These are phyloP conservation scores for Calonectria crousiana DNA, from an alignment of 2,329 filamentous ascomycete species.

Conservation along the genomic window DNA sequence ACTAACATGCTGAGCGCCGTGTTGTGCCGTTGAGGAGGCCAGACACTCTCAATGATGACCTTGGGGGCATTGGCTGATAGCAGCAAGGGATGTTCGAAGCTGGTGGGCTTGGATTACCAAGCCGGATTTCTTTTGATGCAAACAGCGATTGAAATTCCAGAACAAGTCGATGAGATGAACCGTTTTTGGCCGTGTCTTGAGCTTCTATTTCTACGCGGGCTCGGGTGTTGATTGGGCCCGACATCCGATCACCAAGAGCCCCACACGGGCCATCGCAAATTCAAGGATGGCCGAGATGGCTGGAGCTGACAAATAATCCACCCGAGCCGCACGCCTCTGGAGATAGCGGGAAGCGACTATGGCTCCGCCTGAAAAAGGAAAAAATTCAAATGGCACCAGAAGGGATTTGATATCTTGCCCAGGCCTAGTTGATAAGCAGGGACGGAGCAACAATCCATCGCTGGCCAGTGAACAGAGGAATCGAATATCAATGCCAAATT, in stretches of 20 bases:
- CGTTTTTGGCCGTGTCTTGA: background rate
- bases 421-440: background rate
- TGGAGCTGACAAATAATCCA: conserved; percentile 14
- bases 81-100: background rate
- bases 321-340: background rate
- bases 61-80: conserved; percentile 20
- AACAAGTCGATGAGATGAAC: background rate
- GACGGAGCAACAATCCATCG: background rate
- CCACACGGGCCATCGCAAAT: background rate
- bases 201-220: background rate
- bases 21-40: conserved; percentile 17
- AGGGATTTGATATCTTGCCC: background rate
- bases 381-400: background rate
- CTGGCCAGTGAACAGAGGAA: too few relatives aligned
- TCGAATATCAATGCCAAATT: background rate
- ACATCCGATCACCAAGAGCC: background rate
- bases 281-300: background rate
- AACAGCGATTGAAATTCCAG: background rate
- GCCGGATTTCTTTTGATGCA: too few relatives aligned
- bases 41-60: conserved; percentile 11
- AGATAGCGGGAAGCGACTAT: background rate
- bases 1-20: conserved; percentile 39
- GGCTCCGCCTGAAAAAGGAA: background rate
- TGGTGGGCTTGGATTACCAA: background rate
- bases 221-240: background rate